These are phyloP conservation scores for Dothistroma pini DNA, from an alignment of 2,329 filamentous ascomycete genomes.

Conservation along the genomic window DNA sequence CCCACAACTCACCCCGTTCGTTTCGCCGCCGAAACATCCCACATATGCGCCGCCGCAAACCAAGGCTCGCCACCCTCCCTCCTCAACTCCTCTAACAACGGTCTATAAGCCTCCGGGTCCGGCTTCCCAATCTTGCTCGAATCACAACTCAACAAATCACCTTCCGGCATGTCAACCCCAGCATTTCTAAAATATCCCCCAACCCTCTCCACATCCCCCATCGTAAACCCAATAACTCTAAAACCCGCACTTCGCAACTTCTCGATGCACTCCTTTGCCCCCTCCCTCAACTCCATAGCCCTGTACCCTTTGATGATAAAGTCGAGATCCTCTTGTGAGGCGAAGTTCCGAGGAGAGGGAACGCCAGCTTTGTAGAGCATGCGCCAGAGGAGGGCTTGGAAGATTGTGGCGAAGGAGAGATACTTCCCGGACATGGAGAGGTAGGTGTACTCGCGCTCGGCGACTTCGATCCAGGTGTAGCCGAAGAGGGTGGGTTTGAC, in stretches of 20 bases:
- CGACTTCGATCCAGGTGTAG: slow-evolving; percentile 46
- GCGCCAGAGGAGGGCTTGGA: slow-evolving; percentile 48
- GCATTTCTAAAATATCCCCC: slow-evolving; percentile 49
- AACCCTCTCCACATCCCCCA: slow-evolving; percentile 49
- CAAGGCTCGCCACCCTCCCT: slow-evolving; percentile 39
- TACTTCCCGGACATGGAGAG: slow-evolving; percentile 46
- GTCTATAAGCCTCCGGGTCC: slow-evolving; percentile 45
- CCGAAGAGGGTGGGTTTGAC: slow-evolving; percentile 45
- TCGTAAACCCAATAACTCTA: slow-evolving; percentile 53
- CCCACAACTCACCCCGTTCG: background rate
- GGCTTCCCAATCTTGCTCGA: slow-evolving; percentile 49
- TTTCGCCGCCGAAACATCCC: slow-evolving; percentile 39
- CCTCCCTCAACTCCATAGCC: slow-evolving; percentile 34
- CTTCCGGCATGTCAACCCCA: slow-evolving; percentile 46
- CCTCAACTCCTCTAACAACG: slow-evolving; percentile 41
- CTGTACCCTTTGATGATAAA: slow-evolving; percentile 40
- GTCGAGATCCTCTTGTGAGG: slow-evolving; percentile 41
- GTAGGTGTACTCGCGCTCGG: slow-evolving; percentile 50
- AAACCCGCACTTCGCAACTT: slow-evolving; percentile 47
- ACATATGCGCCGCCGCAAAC: slow-evolving; percentile 56
- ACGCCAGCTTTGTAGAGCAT: slow-evolving; percentile 46
- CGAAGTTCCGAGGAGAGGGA: slow-evolving; percentile 40
- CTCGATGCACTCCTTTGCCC: slow-evolving; percentile 41
- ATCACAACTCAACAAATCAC: slow-evolving; percentile 40
- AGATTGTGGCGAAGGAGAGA: slow-evolving; percentile 40